These are phyloP conservation scores for Litsea cubeba DNA, from an alignment of 164 flowering plant species.

Conservation along the genomic window DNA sequence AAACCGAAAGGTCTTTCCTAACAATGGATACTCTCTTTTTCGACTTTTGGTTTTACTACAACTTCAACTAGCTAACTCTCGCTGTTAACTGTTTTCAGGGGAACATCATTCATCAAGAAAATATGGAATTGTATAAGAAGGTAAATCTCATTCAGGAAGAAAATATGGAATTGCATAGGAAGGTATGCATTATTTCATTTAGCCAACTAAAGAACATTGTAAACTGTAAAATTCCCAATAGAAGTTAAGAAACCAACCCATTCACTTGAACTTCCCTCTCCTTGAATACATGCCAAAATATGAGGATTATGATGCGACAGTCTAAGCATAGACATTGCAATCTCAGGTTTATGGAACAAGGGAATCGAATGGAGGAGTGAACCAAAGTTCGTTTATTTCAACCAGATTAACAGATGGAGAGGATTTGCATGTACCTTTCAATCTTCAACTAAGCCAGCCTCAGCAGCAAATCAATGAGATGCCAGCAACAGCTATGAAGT, in stretches of 20 bases:
- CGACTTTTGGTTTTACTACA: not conserved
- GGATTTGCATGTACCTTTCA: constrained; percentile 41
- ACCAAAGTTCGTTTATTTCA: constrained; percentile 21
- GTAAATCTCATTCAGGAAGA: constrained; percentile 55
- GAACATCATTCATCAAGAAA: constrained; percentile 68
- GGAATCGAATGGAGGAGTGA: constrained; percentile 37
- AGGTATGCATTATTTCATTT: constrained; percentile 30
- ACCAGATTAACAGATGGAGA: constrained; percentile 36
- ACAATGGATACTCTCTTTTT: not conserved
- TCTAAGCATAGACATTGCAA: not conserved
- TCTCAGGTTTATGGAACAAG: constrained; percentile 59
- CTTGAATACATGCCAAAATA: not conserved
- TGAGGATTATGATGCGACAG: not conserved
- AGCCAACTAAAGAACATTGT: not conserved
- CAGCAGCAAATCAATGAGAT: constrained; percentile 43
- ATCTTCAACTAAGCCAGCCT: constrained; percentile 79
- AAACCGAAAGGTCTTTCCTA: constrained; percentile 52
- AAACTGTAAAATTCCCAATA: not conserved
- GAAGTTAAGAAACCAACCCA: not conserved
- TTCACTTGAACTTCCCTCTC: not conserved
- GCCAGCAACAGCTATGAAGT: constrained; percentile 35
- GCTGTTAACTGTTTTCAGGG: constrained; percentile 44
- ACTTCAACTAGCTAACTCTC: constrained; percentile 19
- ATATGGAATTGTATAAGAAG: constrained; percentile 71
- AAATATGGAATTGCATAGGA: constrained; percentile 50